Percentiles rank a stretch among this genome's conserved stretches.
Conservation (phyloP, 225 moss, liverwort and hornwort species). For the Physcomitrium patens region DNA sequence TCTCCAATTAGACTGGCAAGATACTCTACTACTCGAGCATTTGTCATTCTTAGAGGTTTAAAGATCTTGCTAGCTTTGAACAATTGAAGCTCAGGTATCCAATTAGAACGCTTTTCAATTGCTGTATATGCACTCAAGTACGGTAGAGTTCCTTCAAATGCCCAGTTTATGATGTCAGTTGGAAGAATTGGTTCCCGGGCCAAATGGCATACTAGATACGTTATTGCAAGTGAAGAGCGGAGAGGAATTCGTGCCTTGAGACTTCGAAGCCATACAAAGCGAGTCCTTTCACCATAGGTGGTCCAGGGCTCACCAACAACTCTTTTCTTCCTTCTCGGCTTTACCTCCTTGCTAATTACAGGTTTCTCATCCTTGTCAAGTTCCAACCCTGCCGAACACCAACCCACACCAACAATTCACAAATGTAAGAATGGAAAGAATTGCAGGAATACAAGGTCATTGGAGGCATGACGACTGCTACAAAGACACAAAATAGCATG, state of each 20-base stretch:
- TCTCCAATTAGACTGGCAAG: constrained; percentile 72
- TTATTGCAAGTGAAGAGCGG: constrained; percentile 74
- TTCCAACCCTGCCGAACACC: constrained; percentile 34
- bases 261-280: constrained; percentile 75
- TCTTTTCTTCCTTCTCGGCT: constrained; percentile 49
- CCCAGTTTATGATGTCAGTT: constrained; percentile 88
- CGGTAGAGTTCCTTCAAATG: constrained; percentile 78
- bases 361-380: constrained; percentile 35
- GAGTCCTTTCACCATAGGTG: constrained; percentile 63
- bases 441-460: background rate
- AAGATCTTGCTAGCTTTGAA: constrained; percentile 78
- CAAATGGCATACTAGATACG: constrained; percentile 83
- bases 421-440: background rate
- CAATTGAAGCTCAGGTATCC: constrained; percentile 50
- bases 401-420: background rate
- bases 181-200: constrained; percentile 88
- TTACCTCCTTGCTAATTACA: constrained; percentile 31
- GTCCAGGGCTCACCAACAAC: constrained; percentile 64
- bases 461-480: background rate
- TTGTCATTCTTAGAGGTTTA: constrained; percentile 65
- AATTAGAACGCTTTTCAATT: constrained; percentile 55
- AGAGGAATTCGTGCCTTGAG: constrained; percentile 88
- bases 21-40: constrained; percentile 75
- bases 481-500: background rate
- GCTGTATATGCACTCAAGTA: constrained; percentile 76